These are phyloP conservation scores for Cruciata laevipes DNA, from an alignment of 257 asterid species.

Conservation along the genomic window DNA sequence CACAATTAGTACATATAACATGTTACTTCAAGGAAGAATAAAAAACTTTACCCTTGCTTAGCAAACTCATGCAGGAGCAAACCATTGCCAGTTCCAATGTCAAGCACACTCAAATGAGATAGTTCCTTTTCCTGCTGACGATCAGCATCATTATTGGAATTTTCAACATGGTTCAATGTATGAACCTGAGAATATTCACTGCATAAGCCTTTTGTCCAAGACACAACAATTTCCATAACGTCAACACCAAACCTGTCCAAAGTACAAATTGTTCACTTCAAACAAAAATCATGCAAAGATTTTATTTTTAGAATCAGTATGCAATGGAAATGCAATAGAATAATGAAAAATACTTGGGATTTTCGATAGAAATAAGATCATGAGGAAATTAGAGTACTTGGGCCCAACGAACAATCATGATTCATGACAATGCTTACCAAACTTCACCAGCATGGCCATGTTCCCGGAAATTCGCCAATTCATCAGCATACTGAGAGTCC, in stretches of 20 bases:
- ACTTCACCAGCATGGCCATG: slow-evolving; percentile 96
- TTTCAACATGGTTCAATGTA: slow-evolving; percentile 52
- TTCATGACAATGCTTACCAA: slow-evolving; percentile 47
- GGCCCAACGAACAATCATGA: not conserved
- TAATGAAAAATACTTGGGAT: not conserved
- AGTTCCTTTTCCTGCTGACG: slow-evolving; percentile 53
- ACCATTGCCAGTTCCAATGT: slow-evolving; percentile 97
- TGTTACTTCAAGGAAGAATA: slow-evolving; percentile 16
- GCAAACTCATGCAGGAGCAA: slow-evolving; percentile 92
- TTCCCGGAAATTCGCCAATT: slow-evolving; percentile 74
- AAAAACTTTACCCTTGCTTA: slow-evolving; percentile 67
- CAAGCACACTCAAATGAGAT: slow-evolving; percentile 81
- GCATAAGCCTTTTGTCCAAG: slow-evolving; percentile 85
- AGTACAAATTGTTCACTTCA: slow-evolving; percentile 1
- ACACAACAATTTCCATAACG: slow-evolving; percentile 83
- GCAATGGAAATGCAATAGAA: not conserved
- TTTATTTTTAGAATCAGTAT: not conserved
- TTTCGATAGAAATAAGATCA: not conserved
- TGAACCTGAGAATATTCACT: slow-evolving; percentile 56
- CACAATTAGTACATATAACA: not conserved
- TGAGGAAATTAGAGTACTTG: not conserved
- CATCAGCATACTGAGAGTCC: slow-evolving; percentile 92
- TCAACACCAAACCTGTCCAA: slow-evolving; percentile 83
- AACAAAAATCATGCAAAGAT: not conserved
- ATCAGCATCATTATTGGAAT: slow-evolving; percentile 37